A percentile compares a stretch with the other conserved stretches of the same genome.
Conservation (phyloP, 495 filamentous ascomycete genomes). For the Coniosporium apollinis region DNA sequence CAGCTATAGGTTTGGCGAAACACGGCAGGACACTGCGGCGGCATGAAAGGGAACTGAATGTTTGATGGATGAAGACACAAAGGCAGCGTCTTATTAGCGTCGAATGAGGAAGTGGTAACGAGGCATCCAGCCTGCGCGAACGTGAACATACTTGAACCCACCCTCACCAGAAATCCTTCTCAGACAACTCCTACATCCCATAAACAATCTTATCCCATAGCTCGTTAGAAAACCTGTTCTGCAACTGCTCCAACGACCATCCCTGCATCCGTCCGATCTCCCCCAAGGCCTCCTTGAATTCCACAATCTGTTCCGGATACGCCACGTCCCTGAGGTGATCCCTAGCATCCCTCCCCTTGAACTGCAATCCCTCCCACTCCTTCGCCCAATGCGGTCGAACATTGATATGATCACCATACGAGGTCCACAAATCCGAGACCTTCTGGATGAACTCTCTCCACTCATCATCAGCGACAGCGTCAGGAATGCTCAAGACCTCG, state of each 20-base stretch:
- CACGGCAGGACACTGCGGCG: no score
- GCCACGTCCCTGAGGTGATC: constrained; percentile 27
- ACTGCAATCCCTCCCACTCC: constrained; percentile 28
- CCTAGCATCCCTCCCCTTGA: constrained; percentile 16
- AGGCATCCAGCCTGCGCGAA: no score
- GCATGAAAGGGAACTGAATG: no score
- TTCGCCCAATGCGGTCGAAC: constrained; percentile 39
- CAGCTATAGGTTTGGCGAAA: no score
- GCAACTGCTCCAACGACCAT: constrained; percentile 29
- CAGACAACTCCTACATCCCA: no score
- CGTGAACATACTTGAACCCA: no score
- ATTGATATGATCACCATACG: constrained; percentile 24
- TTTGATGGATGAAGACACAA: no score
- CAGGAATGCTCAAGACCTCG: constrained; percentile 31
- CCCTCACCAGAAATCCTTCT: no score
- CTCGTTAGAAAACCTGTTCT: constrained; percentile 27
- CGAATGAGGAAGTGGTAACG: no score
- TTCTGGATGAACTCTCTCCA: constrained; percentile 31
- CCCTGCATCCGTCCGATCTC: constrained; percentile 31
- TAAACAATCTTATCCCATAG: constrained; percentile 25
- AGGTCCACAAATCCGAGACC: constrained; percentile 31
- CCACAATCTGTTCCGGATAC: constrained; percentile 28
- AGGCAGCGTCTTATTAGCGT: no score
- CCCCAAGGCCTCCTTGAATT: constrained; percentile 24
- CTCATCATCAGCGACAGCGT: constrained; percentile 25